Base-by-base conservation (phyloP, 2,329 filamentous ascomycete genomes). In the Penicillium sp. region DNA sequence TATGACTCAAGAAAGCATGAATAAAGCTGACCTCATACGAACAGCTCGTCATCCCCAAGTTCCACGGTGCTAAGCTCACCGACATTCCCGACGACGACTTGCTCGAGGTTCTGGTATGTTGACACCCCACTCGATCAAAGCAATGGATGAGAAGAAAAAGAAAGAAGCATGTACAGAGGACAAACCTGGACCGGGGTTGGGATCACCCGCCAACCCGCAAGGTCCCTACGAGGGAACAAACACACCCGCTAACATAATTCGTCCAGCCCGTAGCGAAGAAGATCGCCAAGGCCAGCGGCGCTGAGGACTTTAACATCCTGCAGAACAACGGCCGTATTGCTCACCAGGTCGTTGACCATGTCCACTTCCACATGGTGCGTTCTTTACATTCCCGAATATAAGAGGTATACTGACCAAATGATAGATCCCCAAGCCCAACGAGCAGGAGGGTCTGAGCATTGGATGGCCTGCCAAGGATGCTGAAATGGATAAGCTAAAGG, bases 281-380 rank as follows among this genome's bases (percentile, higher is more conserved):
- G 74, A 84, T 99, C 44, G 91, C 88, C 45, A 74, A 79, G 18
- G 93, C 91, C 26, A 85, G 84, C 4, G 89, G 89, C 34, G 86
- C 88, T 4, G 77, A 79, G 47, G 83, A 97, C 73, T 99, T 90
- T 80, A 99, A 99, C 69, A 83, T 99, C 45, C 78, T 99, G 54
- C 94, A 99, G 78, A 99, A 99, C 77, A 99, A 99, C 68, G 94
- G 94, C 47, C 80, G 83, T 21, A 83, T 93, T 66, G 94, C 94
- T 16, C 94, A 99, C 74, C 94, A 97, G 77, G 80, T 88, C 59
- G 93, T 99, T 57, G 88, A 90, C 62, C 94, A 99, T 76, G 93
- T 95, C 62, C 92, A 96, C 72, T 93, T 99, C 74, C 94, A 99
- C 70, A 87, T 97, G 85, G 88, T 90, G 81, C 60, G 79, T 64